phyloP scores from a whole-genome alignment of 1,284 basidiomycete genomes.

The Salmacisia buchloeana region DNA sequence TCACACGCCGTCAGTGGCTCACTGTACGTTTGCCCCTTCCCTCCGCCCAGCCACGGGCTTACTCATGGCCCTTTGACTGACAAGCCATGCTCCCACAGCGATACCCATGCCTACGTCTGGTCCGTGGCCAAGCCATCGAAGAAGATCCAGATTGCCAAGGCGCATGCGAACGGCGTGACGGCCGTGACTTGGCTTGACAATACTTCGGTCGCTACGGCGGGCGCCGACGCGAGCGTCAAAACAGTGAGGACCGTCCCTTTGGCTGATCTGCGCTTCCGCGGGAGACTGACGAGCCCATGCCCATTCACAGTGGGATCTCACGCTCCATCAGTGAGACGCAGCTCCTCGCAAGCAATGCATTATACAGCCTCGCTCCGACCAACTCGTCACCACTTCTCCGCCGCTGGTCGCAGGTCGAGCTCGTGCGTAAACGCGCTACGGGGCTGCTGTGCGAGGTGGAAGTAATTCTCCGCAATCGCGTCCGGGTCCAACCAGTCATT shows the following conservation, averaged over 20 bases:
- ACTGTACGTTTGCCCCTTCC: conserved; percentile 50
- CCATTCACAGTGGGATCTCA: too few species aligned
- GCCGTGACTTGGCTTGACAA: conserved; percentile 71
- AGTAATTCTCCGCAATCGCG: conserved; percentile 35
- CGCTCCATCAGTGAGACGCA: background rate
- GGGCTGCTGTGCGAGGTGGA: conserved; percentile 49
- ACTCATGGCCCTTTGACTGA: background rate
- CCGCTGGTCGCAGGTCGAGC: conserved; percentile 8
- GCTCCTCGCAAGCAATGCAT: background rate
- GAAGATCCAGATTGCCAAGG: conserved; percentile 69
- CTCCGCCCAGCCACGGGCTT: background rate
- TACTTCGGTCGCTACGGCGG: conserved; percentile 64
- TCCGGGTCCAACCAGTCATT: conserved; percentile 22
- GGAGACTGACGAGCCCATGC: background rate
- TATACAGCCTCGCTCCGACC: background rate
- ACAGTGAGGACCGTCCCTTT: conserved; percentile 15
- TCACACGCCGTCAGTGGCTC: conserved; percentile 76
- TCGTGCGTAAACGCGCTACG: conserved; percentile 49
- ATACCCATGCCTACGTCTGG: conserved; percentile 89
- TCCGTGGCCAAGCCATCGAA: conserved; percentile 69
- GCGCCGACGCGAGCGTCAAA: conserved; percentile 76
- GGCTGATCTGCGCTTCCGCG: background rate
- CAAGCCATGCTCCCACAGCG: conserved; percentile 46
- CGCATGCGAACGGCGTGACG: conserved; percentile 54
- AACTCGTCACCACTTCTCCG: conserved; percentile 2